Evolutionary conservation across 306 rosid species (phyloP).

Genomic region (Lablab purpureus): DNA sequence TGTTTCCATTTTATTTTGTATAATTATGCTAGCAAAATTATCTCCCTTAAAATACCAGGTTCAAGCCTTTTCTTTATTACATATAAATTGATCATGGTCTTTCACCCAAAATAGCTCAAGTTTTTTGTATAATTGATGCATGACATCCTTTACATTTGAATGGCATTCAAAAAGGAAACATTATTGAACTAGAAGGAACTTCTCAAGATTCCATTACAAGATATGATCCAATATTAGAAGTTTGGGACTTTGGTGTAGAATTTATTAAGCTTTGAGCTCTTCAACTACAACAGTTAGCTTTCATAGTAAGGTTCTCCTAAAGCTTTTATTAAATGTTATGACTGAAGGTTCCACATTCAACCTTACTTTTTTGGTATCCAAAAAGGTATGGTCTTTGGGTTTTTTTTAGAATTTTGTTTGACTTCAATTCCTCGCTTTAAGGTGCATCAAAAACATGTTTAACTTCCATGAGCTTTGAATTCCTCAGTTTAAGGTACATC

Average conservation of each 20-base stretch:
- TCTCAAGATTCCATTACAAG: neutral
- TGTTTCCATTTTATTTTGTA: neutral
- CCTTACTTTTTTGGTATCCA: neutral
- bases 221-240: neutral
- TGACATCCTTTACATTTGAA: neutral
- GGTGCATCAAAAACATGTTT: too few species aligned
- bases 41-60: too few species aligned
- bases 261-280: neutral
- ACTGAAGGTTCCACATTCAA: neutral
- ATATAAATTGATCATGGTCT: neutral
- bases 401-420: constrained; percentile 22
- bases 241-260: neutral
- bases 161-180: neutral
- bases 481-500: neutral
- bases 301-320: neutral
- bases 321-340: neutral
- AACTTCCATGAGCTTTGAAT: too few species aligned
- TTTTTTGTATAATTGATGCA: neutral
- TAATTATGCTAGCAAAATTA: neutral
- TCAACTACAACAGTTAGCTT: neutral
- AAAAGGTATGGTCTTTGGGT: neutral
- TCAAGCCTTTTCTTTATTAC: too few species aligned
- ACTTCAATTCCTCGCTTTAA: neutral
- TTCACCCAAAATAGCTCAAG: neutral
- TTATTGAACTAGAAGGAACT: neutral